Evolutionary conservation across 164 flowering plant species (phyloP), one percentile per base, ranked within the genome.

Genomic region (Brasenia schreberi): DNA sequence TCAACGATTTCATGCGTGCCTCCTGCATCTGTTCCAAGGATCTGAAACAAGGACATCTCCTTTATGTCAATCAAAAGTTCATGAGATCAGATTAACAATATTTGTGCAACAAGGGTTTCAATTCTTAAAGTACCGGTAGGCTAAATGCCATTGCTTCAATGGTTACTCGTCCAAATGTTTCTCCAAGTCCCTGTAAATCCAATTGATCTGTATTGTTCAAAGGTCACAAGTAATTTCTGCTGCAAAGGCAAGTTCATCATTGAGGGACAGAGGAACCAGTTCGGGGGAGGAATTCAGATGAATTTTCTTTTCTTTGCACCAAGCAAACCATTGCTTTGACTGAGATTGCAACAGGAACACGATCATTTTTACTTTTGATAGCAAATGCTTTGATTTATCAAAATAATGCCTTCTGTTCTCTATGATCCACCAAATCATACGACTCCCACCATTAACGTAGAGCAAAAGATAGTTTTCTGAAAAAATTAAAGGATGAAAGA

Each of bases 71-170:
- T 49, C 56, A 49, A 9, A 49, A 49, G 16, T 9, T 49, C 56
- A 49, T 49, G 9, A 33, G 39, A 33, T 33, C 4, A 33, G 10
- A 49, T 49, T 9, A 9, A 49, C 10, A 9, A 49, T 49, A 14
- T 14, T 49, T 49, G 16, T 9, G 56, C 56, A 45, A 45, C 12
- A 49, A 33, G 39, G 39, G 39, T 33, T 49, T 49, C 56, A 49
- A 49, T 9, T 49, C 56, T 14, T 33, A 33, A 49, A 49, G 10
- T 86, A 95, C 99, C 78, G 99, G 98, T 70, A 95, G 86, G 64
- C 98, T 96, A 79, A 86, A 95, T 66, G 99, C 97, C 99, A 92
- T 92, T 58, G 98, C 98, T 81, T 95, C 99, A 73, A 95, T 80
- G 19, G 99, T 95, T 68, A 92, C 99, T 71, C 98, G 80, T 53